Evolutionary conservation across 495 filamentous ascomycete genomes (phyloP), one percentile per base, ranked within the genome.

Genomic region (Aspergillus asperescens): DNA sequence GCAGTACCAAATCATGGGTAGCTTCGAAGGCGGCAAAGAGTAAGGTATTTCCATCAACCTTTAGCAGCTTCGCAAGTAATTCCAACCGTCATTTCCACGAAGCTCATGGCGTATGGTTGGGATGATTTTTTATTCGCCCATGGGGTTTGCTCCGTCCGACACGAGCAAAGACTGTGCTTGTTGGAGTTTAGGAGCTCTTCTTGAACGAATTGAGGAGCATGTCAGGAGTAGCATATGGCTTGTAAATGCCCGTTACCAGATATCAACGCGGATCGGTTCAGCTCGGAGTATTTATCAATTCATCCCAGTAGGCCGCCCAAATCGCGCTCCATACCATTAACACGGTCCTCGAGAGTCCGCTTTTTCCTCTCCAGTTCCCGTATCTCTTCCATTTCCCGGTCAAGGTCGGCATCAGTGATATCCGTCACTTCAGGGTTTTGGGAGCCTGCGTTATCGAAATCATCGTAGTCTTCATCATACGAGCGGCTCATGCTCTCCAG

Each of bases 271-370:
- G 12, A n/a, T n/a, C 3, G 16, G n/a, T 15, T 35, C 13, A 16
- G 13, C 29, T 28, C 40, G 34, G 15, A 41, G 23, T 10, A 7
- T 23, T 27, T 8, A 31, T 10, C 1, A 27, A 4, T 32, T 80
- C 70, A 83, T 44, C 78, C 63, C 48, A 78, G 58, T 7, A 94
- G 61, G 0, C 83, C 85, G 3, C 81, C 83, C 16, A 96, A 68
- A 64, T 96, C 89, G 52, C 78, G 81, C 53, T 92, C 90, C 78
- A 96, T 87, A 3, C 82, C 83, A 40, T 72, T 81, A 24, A 96
- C 79, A 46, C 89, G 81, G 28, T 81, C 83, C 67, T 96, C 90
- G 23, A 98, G 59, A 32, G 75, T 75, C 39, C 73, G 79, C 71
- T 92, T 95, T 68, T 79, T 91, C 67, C 72, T 70, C 59, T 95